Percentiles rank a stretch among this genome's conserved stretches.
Conservation (phyloP, 2,329 filamentous ascomycete species). For the Aspergillus quadrilineatus region DNA sequence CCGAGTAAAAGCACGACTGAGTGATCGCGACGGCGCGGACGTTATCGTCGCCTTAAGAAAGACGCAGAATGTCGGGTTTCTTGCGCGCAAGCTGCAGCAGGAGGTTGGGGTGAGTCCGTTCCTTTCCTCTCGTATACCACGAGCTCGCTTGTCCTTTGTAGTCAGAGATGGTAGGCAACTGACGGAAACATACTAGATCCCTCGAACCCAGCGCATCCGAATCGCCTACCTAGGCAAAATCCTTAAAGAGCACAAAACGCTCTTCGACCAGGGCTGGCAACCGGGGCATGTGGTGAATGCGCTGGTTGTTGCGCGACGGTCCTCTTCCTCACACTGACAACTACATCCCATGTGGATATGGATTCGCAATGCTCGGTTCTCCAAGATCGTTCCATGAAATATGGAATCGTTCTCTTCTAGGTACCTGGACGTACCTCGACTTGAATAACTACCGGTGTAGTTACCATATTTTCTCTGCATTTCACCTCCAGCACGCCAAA, state of each 20-base stretch:
- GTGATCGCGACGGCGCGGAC: conserved; percentile 64
- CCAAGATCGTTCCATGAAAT: too few relatives aligned
- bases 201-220: conserved; percentile 59
- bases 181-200: conserved; percentile 49
- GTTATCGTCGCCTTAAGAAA: conserved; percentile 58
- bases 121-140: not conserved
- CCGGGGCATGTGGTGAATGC: conserved; percentile 74
- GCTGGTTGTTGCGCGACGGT: conserved; percentile 54
- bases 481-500: not conserved
- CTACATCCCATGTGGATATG: not conserved
- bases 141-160: not conserved
- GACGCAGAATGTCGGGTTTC: conserved; percentile 62
- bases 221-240: conserved; percentile 81
- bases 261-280: conserved; percentile 72
- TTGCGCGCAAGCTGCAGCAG: conserved; percentile 63
- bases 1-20: conserved; percentile 62
- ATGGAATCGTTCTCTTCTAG: too few relatives aligned
- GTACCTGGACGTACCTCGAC: too few relatives aligned
- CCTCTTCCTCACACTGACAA: conserved; percentile 18
- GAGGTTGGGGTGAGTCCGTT: conserved; percentile 59
- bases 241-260: conserved; percentile 65
- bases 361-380: not conserved
- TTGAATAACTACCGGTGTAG: too few relatives aligned
- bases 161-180: not conserved
- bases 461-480: not conserved